A percentile compares a stretch with the other conserved stretches of the same genome.
Evolutionary conservation across 352 stramenopile species (phyloP).

Genomic region (Pythium apleroticum): DNA sequence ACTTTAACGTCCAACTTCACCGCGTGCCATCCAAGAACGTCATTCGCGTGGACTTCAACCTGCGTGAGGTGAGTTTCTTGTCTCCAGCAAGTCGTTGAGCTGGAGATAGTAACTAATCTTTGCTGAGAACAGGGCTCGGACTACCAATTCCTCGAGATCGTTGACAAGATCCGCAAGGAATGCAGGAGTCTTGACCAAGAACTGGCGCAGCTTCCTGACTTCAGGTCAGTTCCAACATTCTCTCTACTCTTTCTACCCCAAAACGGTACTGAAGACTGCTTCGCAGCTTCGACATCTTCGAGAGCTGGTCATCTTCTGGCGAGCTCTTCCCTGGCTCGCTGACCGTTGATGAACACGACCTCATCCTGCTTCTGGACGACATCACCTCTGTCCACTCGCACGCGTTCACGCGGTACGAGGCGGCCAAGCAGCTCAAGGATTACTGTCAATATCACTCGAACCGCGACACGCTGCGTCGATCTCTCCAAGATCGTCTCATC

Average conservation of each 20-base stretch:
- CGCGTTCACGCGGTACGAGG: slow-evolving; percentile 60
- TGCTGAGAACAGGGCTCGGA: slow-evolving; percentile 50
- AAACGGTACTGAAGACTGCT: slow-evolving; percentile 16
- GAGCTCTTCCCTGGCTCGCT: slow-evolving; percentile 50
- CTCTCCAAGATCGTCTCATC: slow-evolving; percentile 52
- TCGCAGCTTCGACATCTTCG: slow-evolving; percentile 66
- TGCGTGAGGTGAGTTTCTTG: slow-evolving; percentile 39
- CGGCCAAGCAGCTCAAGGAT: slow-evolving; percentile 75
- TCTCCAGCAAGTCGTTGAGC: slow-evolving; percentile 27
- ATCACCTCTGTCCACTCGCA: slow-evolving; percentile 47
- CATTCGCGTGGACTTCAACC: slow-evolving; percentile 74
- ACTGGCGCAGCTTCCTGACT: slow-evolving; percentile 53
- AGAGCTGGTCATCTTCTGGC: slow-evolving; percentile 48
- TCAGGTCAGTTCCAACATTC: slow-evolving; percentile 42
- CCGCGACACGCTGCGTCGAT: slow-evolving; percentile 38
- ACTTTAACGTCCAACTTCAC: slow-evolving; percentile 60
- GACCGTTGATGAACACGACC: slow-evolving; percentile 46
- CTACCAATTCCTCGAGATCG: slow-evolving; percentile 63
- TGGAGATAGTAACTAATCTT: not conserved
- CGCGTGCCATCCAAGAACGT: slow-evolving; percentile 45
- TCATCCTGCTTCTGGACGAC: slow-evolving; percentile 59
- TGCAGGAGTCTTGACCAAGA: slow-evolving; percentile 65
- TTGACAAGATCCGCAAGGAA: slow-evolving; percentile 59
- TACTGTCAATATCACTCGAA: slow-evolving; percentile 58
- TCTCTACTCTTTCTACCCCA: not conserved